A percentile compares a stretch with the other conserved stretches of the same genome.
These are phyloP conservation scores for Waltiozyma solani DNA, from an alignment of 1,139 yeast genomes.

Conservation along the genomic window DNA sequence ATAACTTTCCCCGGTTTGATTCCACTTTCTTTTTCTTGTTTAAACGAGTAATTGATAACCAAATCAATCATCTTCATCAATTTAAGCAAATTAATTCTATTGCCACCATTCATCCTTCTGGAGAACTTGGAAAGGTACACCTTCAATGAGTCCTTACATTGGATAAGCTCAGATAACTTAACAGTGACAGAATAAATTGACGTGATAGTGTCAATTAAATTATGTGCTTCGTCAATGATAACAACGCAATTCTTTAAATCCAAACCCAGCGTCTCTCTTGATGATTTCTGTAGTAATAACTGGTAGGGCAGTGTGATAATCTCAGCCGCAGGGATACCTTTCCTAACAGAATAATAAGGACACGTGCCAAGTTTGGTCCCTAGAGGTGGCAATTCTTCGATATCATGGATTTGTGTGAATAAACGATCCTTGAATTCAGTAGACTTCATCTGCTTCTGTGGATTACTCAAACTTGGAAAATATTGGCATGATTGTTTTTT, in stretches of 20 bases:
- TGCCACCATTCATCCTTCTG: slow-evolving; percentile 58
- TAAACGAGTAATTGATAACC: slow-evolving; percentile 36
- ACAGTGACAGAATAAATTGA: slow-evolving; percentile 58
- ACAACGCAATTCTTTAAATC: slow-evolving; percentile 56
- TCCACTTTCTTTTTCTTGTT: slow-evolving; percentile 22
- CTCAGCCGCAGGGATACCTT: slow-evolving; percentile 44
- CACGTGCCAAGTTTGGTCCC: slow-evolving; percentile 56
- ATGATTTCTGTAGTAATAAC: slow-evolving; percentile 51
- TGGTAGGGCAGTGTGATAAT: slow-evolving; percentile 84
- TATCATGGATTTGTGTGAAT: slow-evolving; percentile 61
- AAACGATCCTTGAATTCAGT: slow-evolving; percentile 49
- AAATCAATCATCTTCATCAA: slow-evolving; percentile 46
- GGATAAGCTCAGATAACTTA: slow-evolving; percentile 36
- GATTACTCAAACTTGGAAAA: slow-evolving; percentile 11
- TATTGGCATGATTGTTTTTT: slow-evolving; percentile 13
- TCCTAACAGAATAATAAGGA: slow-evolving; percentile 74
- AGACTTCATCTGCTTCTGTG: slow-evolving; percentile 17
- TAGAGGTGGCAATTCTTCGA: slow-evolving; percentile 62
- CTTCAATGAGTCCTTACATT: slow-evolving; percentile 32
- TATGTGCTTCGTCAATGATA: slow-evolving; percentile 91
- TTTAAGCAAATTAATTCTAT: slow-evolving; percentile 61
- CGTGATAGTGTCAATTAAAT: slow-evolving; percentile 67
- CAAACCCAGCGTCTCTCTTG: slow-evolving; percentile 52
- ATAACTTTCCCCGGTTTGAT: slow-evolving; percentile 46
- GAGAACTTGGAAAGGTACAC: slow-evolving; percentile 51